Percentiles rank a stretch among this genome's conserved stretches.
Conservation (phyloP, 208 protist genomes). For the Crithidia thermophila region DNA sequence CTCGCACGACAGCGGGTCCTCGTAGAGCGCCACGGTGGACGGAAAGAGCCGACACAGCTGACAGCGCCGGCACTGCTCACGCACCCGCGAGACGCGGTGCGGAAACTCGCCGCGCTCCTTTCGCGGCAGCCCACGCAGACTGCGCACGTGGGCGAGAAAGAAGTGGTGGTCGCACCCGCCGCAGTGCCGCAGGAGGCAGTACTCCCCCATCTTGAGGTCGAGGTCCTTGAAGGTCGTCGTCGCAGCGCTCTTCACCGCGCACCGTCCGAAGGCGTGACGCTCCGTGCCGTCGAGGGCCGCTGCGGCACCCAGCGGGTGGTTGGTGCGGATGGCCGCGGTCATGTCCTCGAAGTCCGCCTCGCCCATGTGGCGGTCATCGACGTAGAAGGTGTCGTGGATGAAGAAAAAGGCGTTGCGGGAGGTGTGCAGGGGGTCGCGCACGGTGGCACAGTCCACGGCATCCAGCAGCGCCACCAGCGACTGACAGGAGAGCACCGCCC, state of each 20-base stretch:
- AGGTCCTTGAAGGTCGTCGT: slow-evolving; percentile 76
- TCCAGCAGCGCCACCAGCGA: slow-evolving; percentile 70
- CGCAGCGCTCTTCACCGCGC: slow-evolving; percentile 63
- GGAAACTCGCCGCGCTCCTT: slow-evolving; percentile 51
- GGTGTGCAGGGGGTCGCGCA: slow-evolving; percentile 25
- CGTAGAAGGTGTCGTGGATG: slow-evolving; percentile 80
- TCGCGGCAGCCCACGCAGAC: slow-evolving; percentile 39
- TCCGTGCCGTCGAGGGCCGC: neutral
- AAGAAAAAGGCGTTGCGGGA: slow-evolving; percentile 76
- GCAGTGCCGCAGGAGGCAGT: slow-evolving; percentile 63
- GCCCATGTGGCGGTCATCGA: slow-evolving; percentile 73
- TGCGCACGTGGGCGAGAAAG: slow-evolving; percentile 45
- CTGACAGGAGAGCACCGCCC: slow-evolving; percentile 82
- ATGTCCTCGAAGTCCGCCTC: slow-evolving; percentile 61
- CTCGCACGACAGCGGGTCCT: slow-evolving; percentile 49
- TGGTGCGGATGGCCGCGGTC: slow-evolving; percentile 47
- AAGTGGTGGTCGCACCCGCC: slow-evolving; percentile 85
- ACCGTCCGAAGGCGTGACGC: slow-evolving; percentile 56
- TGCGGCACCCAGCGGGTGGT: slow-evolving; percentile 33
- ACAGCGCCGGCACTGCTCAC: slow-evolving; percentile 49
- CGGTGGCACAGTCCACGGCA: slow-evolving; percentile 54
- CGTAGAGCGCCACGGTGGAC: slow-evolving; percentile 67
- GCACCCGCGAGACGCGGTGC: slow-evolving; percentile 51
- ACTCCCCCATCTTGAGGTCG: slow-evolving; percentile 64
- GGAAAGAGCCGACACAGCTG: slow-evolving; percentile 63